Percentiles rank a stretch among this genome's conserved stretches.
phyloP scores from a whole-genome alignment of 1,284 basidiomycete genomes.

The Trametes hirsuta region DNA sequence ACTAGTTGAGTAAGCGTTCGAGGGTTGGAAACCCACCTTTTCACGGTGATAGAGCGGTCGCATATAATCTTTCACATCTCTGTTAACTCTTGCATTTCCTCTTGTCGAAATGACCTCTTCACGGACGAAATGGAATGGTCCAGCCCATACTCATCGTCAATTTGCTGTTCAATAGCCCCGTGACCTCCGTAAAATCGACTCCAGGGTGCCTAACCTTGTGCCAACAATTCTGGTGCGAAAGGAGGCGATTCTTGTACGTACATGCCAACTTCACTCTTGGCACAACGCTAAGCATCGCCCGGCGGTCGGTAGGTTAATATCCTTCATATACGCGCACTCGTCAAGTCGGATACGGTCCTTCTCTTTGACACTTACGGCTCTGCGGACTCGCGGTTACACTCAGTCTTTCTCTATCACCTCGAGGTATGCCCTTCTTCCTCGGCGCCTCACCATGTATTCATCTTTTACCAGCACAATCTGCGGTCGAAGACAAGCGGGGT shows the following conservation, averaged over 20 bases:
- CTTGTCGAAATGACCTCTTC: no score
- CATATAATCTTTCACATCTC: no score
- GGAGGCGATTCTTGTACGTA: conserved; percentile 81
- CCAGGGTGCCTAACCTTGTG: conserved; percentile 90
- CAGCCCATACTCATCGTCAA: conserved; percentile 8
- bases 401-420: conserved; percentile 86
- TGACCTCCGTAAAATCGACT: conserved; percentile 97
- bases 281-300: conserved; percentile 5
- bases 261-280: not conserved
- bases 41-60: no score
- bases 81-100: no score
- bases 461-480: conserved; percentile 69
- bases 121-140: no score
- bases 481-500: conserved; percentile 66
- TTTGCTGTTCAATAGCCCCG: conserved; percentile 65
- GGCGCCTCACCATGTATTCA: conserved; percentile 2
- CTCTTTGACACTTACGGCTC: conserved; percentile 92
- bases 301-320: conserved; percentile 74
- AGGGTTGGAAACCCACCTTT: no score
- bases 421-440: conserved; percentile 54
- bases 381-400: conserved; percentile 82
- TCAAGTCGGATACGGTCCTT: conserved; percentile 92
- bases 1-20: no score
- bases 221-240: conserved; percentile 92
- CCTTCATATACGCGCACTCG: conserved; percentile 90